Conservation (phyloP, 805 yeast species). For the Teunomyces kruisii region DNA sequence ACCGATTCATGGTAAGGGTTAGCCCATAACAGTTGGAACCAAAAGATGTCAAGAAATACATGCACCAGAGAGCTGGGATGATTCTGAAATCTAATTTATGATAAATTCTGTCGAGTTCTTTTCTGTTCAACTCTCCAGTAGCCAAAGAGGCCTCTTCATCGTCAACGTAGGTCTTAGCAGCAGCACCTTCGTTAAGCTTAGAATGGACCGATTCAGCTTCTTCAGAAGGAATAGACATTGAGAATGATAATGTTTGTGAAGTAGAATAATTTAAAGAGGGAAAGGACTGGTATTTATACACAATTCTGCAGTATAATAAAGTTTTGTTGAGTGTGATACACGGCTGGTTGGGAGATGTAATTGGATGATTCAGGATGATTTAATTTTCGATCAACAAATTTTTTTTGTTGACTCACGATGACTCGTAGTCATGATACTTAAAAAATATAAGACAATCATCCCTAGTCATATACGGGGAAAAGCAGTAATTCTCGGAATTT, state of each 20-base stretch:
- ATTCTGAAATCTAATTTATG: constrained; percentile 66
- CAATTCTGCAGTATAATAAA: not conserved
- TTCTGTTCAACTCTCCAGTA: constrained; percentile 10
- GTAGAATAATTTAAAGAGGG: not conserved
- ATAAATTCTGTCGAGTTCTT: constrained; percentile 53
- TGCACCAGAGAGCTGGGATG: constrained; percentile 79
- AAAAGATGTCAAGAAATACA: constrained; percentile 77
- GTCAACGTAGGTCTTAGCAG: not conserved
- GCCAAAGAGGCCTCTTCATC: constrained; percentile 12
- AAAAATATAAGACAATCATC: not conserved
- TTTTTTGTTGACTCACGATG: constrained; percentile 4
- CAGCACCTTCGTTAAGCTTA: not conserved
- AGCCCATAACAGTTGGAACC: constrained; percentile 77
- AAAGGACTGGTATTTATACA: not conserved
- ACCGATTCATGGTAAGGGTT: constrained; percentile 74
- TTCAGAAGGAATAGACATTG: not conserved
- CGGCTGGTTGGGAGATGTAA: not conserved
- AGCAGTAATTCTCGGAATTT: no score
- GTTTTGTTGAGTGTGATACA: not conserved
- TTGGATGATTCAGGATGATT: not conserved
- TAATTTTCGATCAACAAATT: not conserved
- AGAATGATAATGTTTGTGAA: not conserved
- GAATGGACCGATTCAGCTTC: not conserved
- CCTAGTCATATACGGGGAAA: not conserved
- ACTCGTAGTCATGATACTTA: constrained; percentile 3